phyloP scores from a whole-genome alignment of 306 rosid genomes.

The Acacia confusa region DNA sequence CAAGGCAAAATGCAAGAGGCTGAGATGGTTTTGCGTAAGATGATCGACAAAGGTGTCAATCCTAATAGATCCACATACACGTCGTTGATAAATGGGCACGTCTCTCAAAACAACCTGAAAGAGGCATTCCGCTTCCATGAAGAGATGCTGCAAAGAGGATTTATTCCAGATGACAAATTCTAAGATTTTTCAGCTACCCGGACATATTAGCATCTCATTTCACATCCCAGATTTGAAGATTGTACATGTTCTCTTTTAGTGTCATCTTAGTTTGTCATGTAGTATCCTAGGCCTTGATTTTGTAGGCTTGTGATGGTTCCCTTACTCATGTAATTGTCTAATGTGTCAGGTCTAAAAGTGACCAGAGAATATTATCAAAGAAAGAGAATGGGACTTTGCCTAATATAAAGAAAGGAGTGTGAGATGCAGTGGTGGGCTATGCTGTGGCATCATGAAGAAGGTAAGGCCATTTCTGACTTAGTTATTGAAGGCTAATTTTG shows the following conservation, averaged over 20 bases:
- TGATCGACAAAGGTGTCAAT: conserved; percentile 70
- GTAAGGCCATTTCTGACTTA: conserved; percentile 2
- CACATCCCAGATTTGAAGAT: conserved; percentile 37
- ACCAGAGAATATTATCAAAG: not conserved
- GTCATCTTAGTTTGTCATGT: conserved; percentile 9
- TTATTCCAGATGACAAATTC: conserved; percentile 85
- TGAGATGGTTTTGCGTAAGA: conserved; percentile 66
- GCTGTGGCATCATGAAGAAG: conserved; percentile 4
- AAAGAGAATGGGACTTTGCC: not conserved
- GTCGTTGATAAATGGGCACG: conserved; percentile 78
- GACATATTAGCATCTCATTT: conserved; percentile 16
- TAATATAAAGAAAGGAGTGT: not conserved
- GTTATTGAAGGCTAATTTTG: not conserved
- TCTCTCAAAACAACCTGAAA: conserved; percentile 75
- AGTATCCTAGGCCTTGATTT: conserved; percentile 11
- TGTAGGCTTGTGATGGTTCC: conserved; percentile 15
- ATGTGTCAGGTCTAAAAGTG: conserved; percentile 14
- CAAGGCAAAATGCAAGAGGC: conserved; percentile 79
- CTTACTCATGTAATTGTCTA: conserved; percentile 6
- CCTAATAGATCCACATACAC: conserved; percentile 82
- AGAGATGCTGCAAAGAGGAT: conserved; percentile 89
- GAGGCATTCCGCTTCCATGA: conserved; percentile 89
- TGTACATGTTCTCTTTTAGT: conserved; percentile 13
- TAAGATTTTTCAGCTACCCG: conserved; percentile 31
- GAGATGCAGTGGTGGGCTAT: not conserved